Conservation (phyloP, 176 grass and related monocot species). For the Elaeis guineensis region DNA sequence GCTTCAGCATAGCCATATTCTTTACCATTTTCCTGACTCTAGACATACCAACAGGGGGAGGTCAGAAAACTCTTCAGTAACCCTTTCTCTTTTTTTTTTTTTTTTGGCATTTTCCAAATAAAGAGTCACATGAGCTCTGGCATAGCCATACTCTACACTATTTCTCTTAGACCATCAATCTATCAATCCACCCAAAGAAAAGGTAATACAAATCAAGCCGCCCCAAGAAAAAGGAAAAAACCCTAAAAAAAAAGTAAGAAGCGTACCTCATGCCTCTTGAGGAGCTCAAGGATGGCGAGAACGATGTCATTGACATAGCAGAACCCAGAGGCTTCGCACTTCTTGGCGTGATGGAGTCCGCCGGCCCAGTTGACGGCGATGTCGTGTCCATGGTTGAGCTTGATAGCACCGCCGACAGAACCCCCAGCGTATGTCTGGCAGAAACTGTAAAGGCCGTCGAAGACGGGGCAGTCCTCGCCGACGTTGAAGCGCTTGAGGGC, state of each 20-base stretch:
- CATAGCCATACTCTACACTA: too few relatives aligned
- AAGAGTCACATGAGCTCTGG: too few relatives aligned
- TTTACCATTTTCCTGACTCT: too few relatives aligned
- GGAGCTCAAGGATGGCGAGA: slow-evolving; percentile 80
- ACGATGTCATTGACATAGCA: slow-evolving; percentile 99
- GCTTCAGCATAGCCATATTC: too few relatives aligned
- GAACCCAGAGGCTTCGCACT: slow-evolving; percentile 80
- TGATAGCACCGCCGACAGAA: slow-evolving; percentile 66
- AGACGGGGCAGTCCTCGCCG: slow-evolving; percentile 87
- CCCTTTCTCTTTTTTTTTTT: too few relatives aligned
- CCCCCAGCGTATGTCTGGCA: slow-evolving; percentile 83
- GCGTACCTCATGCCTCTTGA: slow-evolving; percentile 65
- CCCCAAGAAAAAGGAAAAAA: neutral
- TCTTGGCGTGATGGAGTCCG: slow-evolving; percentile 90
- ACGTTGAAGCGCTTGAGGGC: slow-evolving; percentile 75
- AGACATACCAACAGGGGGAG: too few relatives aligned
- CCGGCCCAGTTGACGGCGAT: slow-evolving; percentile 98
- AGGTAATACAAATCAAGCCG: neutral
- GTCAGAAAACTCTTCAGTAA: too few relatives aligned
- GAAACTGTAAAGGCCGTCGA: slow-evolving; percentile 66
- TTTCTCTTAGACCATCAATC: too few relatives aligned
- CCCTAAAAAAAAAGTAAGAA: neutral
- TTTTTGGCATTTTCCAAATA: too few relatives aligned
- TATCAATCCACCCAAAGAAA: too few relatives aligned
- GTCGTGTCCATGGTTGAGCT: slow-evolving; percentile 84